Evolutionary conservation across 1,139 yeast species (phyloP).

Genomic region (Suhomyces guaymorum): DNA sequence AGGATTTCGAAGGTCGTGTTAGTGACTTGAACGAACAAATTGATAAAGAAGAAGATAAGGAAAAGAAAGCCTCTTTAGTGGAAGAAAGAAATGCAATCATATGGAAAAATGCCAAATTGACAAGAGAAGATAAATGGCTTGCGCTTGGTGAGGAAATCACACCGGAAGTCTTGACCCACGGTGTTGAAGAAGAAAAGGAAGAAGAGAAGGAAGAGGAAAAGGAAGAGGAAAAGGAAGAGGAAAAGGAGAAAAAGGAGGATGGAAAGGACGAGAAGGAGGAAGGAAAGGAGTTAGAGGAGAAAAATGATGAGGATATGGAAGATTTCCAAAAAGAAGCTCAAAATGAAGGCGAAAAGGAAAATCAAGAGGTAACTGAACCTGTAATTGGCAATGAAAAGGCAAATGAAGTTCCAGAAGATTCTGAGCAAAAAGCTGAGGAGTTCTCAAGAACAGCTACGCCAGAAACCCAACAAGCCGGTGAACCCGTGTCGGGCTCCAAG

Average conservation of each 20-base stretch:
- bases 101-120: constrained; percentile 34
- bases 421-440: too few relatives aligned
- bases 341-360: background rate
- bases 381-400: too few relatives aligned
- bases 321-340: background rate
- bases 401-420: background rate
- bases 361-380: background rate
- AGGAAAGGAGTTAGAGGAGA: too few relatives aligned
- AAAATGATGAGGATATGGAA: too few relatives aligned
- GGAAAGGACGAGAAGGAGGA: constrained; percentile 3
- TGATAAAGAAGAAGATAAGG: constrained; percentile 12
- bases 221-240: constrained; percentile 7
- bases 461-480: constrained; percentile 1
- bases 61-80: constrained; percentile 18
- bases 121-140: constrained; percentile 21
- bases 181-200: constrained; percentile 13
- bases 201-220: constrained; percentile 9
- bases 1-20: constrained; percentile 12
- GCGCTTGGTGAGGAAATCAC: constrained; percentile 15
- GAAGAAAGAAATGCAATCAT: constrained; percentile 30
- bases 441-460: constrained; percentile 1
- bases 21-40: constrained; percentile 16
- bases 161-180: constrained; percentile 18
- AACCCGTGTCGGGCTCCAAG: constrained; percentile 4
- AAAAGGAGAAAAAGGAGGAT: constrained; percentile 9